A percentile compares a stretch with the other conserved stretches of the same genome.
phyloP scores from a whole-genome alignment of 2,329 filamentous ascomycete genomes.

The Biscogniauxia sp. region DNA sequence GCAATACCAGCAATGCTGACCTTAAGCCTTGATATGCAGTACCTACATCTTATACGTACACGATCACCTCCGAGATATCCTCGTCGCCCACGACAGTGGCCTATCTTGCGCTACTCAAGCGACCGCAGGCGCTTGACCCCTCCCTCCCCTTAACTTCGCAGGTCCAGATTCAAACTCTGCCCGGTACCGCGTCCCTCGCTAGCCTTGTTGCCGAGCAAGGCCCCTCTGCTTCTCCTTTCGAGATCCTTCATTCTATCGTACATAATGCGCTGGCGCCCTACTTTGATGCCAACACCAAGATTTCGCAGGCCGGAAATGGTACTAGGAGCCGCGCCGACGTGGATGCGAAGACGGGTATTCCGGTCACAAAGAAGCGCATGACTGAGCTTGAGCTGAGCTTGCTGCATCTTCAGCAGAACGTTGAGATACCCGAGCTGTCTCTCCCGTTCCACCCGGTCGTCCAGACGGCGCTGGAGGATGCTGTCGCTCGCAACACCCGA shows the following conservation, averaged over 20 bases:
- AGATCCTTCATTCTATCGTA: slow-evolving; percentile 87
- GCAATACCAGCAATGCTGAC: slow-evolving; percentile 23
- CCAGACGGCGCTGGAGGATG: slow-evolving; percentile 78
- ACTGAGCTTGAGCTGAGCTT: slow-evolving; percentile 90
- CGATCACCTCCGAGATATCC: slow-evolving; percentile 76
- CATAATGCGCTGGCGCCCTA: slow-evolving; percentile 91
- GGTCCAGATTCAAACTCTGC: slow-evolving; percentile 89
- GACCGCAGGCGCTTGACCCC: slow-evolving; percentile 82
- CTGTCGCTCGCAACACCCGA: slow-evolving; percentile 62
- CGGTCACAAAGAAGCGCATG: slow-evolving; percentile 95
- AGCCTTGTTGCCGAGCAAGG: slow-evolving; percentile 68
- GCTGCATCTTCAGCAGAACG: slow-evolving; percentile 92
- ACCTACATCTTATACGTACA: slow-evolving; percentile 67
- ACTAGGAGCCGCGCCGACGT: slow-evolving; percentile 74
- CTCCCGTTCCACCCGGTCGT: slow-evolving; percentile 87
- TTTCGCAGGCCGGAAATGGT: slow-evolving; percentile 64
- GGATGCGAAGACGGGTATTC: slow-evolving; percentile 90
- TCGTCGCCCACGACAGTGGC: slow-evolving; percentile 76
- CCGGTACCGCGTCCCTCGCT: slow-evolving; percentile 71
- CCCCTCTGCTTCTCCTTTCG: slow-evolving; percentile 76
- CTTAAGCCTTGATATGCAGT: slow-evolving; percentile 29
- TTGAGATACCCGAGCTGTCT: slow-evolving; percentile 91
- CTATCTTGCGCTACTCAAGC: slow-evolving; percentile 87
- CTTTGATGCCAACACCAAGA: slow-evolving; percentile 94
- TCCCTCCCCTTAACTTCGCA: slow-evolving; percentile 79